These are phyloP conservation scores for Shiraia bambusicola DNA, from an alignment of 2,329 filamentous ascomycete species.

Conservation along the genomic window DNA sequence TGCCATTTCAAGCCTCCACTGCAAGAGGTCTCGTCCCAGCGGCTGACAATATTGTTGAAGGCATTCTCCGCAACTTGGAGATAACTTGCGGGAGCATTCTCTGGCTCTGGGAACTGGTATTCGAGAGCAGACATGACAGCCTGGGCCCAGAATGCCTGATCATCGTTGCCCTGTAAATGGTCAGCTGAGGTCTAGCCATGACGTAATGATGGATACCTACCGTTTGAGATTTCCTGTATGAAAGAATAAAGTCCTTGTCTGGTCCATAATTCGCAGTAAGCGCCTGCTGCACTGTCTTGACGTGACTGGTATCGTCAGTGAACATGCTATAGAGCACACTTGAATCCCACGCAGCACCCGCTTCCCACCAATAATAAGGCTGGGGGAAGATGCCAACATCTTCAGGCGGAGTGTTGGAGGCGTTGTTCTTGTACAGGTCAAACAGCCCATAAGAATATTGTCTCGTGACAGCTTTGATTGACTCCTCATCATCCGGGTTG, in stretches of 20 bases:
- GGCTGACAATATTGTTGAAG: constrained; percentile 68
- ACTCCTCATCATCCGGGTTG: constrained; percentile 37
- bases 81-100: constrained; percentile 53
- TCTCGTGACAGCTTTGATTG: constrained; percentile 29
- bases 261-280: constrained; percentile 47
- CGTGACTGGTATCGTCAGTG: constrained; percentile 48
- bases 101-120: constrained; percentile 64
- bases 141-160: constrained; percentile 74
- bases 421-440: constrained; percentile 39
- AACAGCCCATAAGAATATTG: constrained; percentile 40
- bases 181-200: constrained; percentile 6
- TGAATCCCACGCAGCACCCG: constrained; percentile 41
- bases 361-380: constrained; percentile 53
- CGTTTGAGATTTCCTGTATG: constrained; percentile 41
- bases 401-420: constrained; percentile 19
- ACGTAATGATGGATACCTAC: constrained; percentile 11
- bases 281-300: constrained; percentile 45
- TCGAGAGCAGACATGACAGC: constrained; percentile 69
- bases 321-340: constrained; percentile 45
- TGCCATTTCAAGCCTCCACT: constrained; percentile 78
- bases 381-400: constrained; percentile 46
- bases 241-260: constrained; percentile 48
- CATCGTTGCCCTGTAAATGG: constrained; percentile 64
- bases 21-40: constrained; percentile 71
- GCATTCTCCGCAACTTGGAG: constrained; percentile 68